phyloP scores from a whole-genome alignment of 345 rosid genomes.

The Eucalyptus cloeziana region DNA sequence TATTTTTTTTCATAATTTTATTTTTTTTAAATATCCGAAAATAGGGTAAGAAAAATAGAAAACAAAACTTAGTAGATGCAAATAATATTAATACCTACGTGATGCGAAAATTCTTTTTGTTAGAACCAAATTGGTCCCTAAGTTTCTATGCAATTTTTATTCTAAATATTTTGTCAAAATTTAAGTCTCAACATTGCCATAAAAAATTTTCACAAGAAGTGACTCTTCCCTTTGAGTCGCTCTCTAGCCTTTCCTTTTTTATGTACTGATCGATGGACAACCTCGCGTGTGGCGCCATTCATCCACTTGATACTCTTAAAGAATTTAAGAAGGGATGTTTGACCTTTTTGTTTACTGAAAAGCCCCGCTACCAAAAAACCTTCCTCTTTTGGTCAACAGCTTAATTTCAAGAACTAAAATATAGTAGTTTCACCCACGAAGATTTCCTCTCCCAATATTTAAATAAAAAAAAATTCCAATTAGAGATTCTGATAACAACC shows the following conservation, averaged over 20 bases:
- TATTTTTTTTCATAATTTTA: too few species aligned
- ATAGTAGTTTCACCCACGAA: not conserved
- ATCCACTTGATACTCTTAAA: not conserved
- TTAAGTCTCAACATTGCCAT: too few species aligned
- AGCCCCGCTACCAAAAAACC: not conserved
- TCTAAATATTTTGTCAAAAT: too few species aligned
- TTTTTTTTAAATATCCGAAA: too few species aligned
- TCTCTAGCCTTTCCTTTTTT: not conserved
- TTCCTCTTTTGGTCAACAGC: not conserved
- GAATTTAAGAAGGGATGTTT: too few species aligned
- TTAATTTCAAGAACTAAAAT: not conserved
- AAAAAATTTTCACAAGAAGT: not conserved
- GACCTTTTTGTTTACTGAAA: not conserved
- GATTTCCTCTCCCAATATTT: not conserved
- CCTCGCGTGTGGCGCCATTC: not conserved
- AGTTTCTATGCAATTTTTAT: too few species aligned
- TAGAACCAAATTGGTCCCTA: too few species aligned
- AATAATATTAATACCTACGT: too few species aligned
- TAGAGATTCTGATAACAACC: not conserved
- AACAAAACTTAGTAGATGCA: too few species aligned
- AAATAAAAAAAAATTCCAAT: not conserved
- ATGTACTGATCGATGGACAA: not conserved
- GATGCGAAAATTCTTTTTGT: too few species aligned
- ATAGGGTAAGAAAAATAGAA: too few species aligned
- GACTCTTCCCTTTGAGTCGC: not conserved